Percentiles rank a stretch among this genome's conserved stretches.
These are phyloP conservation scores for Monilinia vaccinii-corymbosi DNA, from an alignment of 2,329 filamentous ascomycete genomes.

Conservation along the genomic window DNA sequence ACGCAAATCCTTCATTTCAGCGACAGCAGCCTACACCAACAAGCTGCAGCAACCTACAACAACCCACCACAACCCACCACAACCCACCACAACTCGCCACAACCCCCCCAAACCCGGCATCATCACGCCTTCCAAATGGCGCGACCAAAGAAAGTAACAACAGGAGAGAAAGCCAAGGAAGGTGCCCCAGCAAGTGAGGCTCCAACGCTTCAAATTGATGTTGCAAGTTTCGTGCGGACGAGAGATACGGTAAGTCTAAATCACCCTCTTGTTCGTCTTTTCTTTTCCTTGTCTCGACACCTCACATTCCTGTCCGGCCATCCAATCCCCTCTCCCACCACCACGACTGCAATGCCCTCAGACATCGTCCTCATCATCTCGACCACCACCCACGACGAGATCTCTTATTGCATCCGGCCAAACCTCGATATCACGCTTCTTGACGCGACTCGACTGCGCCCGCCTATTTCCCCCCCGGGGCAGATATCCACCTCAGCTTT, in stretches of 20 bases:
- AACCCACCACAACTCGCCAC: neutral
- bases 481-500: no score
- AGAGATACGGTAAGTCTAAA: slow-evolving; percentile 59
- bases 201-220: slow-evolving; percentile 42
- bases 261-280: slow-evolving; percentile 2
- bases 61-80: neutral
- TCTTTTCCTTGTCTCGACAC: slow-evolving; percentile 8
- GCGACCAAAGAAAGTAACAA: slow-evolving; percentile 33
- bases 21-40: no score
- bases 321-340: no score
- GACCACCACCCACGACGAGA: no score
- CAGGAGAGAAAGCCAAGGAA: slow-evolving; percentile 24
- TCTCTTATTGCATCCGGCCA: no score
- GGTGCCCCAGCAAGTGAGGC: slow-evolving; percentile 12
- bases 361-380: neutral
- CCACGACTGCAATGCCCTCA: neutral
- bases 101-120: neutral
- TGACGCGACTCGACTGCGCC: slow-evolving; percentile 20
- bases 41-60: no score
- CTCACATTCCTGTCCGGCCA: no score
- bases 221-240: slow-evolving; percentile 70
- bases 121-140: slow-evolving; percentile 28
- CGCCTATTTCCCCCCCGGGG: slow-evolving; percentile 9
- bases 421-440: neutral
- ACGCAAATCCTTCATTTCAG: no score